These are phyloP conservation scores for Phaeophleospora eucalypticola DNA, from an alignment of 2,329 filamentous ascomycete genomes.

Conservation along the genomic window DNA sequence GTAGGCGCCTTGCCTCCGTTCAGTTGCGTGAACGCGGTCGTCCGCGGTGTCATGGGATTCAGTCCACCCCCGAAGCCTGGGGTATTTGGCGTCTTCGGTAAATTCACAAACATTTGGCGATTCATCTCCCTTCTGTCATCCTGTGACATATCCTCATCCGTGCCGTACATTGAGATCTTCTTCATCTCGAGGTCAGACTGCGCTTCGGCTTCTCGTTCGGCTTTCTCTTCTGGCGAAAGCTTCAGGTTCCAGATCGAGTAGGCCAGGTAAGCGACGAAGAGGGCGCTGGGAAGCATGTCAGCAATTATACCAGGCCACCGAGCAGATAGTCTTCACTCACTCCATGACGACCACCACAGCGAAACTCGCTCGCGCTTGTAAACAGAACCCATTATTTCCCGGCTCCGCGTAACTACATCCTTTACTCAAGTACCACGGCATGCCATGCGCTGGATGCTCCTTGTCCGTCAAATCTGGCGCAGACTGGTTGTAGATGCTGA, in stretches of 20 bases:
- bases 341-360: slow-evolving; percentile 63
- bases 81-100: slow-evolving; percentile 45
- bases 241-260: slow-evolving; percentile 56
- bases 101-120: slow-evolving; percentile 31
- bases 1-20: slow-evolving; percentile 23
- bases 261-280: slow-evolving; percentile 58
- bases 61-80: slow-evolving; percentile 31
- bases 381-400: slow-evolving; percentile 56
- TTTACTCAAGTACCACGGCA: slow-evolving; percentile 72
- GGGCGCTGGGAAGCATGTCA: slow-evolving; percentile 40
- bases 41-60: slow-evolving; percentile 58
- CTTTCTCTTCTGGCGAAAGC: slow-evolving; percentile 37
- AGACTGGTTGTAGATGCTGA: slow-evolving; percentile 66
- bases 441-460: slow-evolving; percentile 55
- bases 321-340: slow-evolving; percentile 46
- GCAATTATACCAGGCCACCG: slow-evolving; percentile 2
- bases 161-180: slow-evolving; percentile 43
- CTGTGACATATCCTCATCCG: slow-evolving; percentile 43
- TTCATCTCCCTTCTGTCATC: slow-evolving; percentile 58
- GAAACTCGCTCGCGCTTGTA: slow-evolving; percentile 64
- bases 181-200: slow-evolving; percentile 47
- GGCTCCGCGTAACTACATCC: slow-evolving; percentile 53
- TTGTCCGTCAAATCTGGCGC: slow-evolving; percentile 69
- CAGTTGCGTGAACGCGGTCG: slow-evolving; percentile 63
- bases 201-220: slow-evolving; percentile 25